Conservation (phyloP, 2,329 filamentous ascomycete species). For the Trichoderma guizhouense region DNA sequence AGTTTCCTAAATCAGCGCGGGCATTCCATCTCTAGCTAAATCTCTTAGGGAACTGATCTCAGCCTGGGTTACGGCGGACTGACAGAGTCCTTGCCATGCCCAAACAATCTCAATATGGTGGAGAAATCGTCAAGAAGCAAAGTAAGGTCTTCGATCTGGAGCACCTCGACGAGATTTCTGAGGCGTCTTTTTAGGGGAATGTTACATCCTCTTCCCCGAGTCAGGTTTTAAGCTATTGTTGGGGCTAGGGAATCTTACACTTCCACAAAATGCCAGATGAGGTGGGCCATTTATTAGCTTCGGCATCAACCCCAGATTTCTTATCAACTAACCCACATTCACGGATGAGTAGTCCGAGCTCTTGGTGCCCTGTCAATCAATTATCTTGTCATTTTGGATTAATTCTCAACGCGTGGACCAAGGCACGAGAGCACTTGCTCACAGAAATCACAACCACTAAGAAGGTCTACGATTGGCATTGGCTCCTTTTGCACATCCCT, state of each 20-base stretch:
- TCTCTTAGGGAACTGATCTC: background rate
- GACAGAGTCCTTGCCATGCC: background rate
- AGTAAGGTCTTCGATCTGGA: background rate
- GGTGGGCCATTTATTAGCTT: background rate
- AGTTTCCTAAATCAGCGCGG: no score
- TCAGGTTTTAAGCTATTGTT: background rate
- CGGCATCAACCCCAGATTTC: background rate
- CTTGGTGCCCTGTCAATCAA: background rate
- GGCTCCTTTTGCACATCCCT: background rate
- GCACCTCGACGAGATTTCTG: no score
- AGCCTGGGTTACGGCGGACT: background rate
- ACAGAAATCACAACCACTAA: background rate
- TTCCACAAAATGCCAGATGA: background rate
- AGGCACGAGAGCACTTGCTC: background rate
- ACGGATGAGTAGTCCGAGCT: background rate
- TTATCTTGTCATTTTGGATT: background rate
- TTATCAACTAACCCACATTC: background rate
- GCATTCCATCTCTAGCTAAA: background rate
- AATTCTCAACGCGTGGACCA: background rate
- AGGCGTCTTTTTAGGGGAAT: background rate
- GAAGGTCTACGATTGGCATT: background rate
- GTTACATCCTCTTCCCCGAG: background rate
- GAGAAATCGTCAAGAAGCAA: background rate
- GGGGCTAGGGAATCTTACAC: background rate
- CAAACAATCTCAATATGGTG: background rate